phyloP scores from a whole-genome alignment of 768 basidiomycete genomes.

The Boletus bicolor region DNA sequence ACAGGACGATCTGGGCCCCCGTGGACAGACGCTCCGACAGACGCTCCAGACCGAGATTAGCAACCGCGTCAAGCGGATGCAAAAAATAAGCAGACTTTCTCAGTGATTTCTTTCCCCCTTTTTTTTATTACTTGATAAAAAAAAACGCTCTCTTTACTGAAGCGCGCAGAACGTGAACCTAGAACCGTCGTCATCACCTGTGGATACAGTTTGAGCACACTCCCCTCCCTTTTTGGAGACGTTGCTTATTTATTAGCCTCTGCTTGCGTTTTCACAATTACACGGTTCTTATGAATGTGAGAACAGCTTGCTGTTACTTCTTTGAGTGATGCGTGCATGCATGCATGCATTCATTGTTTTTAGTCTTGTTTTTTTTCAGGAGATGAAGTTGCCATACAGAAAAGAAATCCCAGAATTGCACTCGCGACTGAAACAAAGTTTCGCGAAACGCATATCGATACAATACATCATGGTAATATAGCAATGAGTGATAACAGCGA shows the following conservation, averaged over 20 bases:
- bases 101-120: conserved; percentile 6
- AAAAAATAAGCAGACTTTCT: conserved; percentile 53
- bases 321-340: conserved; percentile 5
- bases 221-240: too few relatives aligned
- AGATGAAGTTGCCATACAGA: conserved; percentile 13
- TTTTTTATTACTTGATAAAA: not conserved
- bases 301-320: conserved; percentile 3
- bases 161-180: not conserved
- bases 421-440: not conserved
- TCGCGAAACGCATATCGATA: conserved; percentile 9
- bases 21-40: conserved; percentile 38
- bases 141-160: not conserved
- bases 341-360: not conserved
- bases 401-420: not conserved
- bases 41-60: conserved; percentile 59
- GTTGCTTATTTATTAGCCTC: not conserved
- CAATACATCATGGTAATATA: conserved; percentile 24
- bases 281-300: conserved; percentile 1
- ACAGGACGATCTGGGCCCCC: conserved; percentile 47
- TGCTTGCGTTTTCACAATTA: conserved; percentile 8
- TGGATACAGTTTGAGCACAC: too few relatives aligned
- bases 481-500: conserved; percentile 7
- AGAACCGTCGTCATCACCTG: too few relatives aligned
- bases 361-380: not conserved
- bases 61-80: conserved; percentile 64